Evolutionary conservation across 1,139 yeast genomes (phyloP).

Genomic region (Pichiaceae sp.): DNA sequence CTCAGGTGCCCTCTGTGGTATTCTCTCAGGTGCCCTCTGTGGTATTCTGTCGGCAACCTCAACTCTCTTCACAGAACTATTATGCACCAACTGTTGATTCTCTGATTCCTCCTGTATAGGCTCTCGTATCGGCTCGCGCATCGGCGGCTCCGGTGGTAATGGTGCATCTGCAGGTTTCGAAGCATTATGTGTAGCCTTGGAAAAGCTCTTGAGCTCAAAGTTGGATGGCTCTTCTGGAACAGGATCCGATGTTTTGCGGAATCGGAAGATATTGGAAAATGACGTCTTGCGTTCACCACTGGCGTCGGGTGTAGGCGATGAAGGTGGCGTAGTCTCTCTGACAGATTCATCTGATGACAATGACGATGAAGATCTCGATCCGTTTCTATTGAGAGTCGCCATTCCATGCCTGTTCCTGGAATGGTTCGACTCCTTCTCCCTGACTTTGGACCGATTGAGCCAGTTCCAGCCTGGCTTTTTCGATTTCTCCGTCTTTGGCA

Average conservation of each 20-base stretch:
- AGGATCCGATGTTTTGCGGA: background rate
- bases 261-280: slow-evolving; percentile 1
- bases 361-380: background rate
- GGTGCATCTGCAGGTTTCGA: background rate
- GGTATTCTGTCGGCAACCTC: background rate
- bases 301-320: slow-evolving; percentile 1
- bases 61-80: too few species aligned
- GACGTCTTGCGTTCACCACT: slow-evolving; percentile 1
- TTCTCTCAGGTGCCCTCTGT: background rate
- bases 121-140: background rate
- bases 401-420: background rate
- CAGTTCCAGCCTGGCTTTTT: slow-evolving; percentile 5
- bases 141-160: background rate
- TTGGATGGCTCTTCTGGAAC: background rate
- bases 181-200: background rate
- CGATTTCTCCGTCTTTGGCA: background rate
- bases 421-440: background rate
- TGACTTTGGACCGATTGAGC: slow-evolving; percentile 9
- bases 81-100: background rate
- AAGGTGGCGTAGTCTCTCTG: background rate
- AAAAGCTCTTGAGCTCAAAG: background rate
- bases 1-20: background rate
- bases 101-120: background rate
- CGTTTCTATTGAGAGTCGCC: slow-evolving; percentile 1
- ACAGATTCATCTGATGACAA: background rate